phyloP scores from a whole-genome alignment of 164 flowering plant species.

The Nymphaea thermarum region DNA sequence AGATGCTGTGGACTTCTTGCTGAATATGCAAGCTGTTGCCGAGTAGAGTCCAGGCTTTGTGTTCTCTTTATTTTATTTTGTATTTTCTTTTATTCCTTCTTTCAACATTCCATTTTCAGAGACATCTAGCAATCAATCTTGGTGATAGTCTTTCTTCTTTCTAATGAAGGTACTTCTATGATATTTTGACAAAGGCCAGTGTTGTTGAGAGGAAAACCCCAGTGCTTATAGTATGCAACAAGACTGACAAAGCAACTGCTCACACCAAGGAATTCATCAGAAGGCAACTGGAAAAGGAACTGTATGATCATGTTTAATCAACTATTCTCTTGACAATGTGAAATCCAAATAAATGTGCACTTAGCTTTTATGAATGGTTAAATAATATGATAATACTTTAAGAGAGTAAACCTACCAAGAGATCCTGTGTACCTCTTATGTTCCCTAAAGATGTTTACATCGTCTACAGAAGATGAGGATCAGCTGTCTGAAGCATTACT shows the following conservation, averaged over 20 bases:
- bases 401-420: too few relatives aligned
- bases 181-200: constrained; percentile 71
- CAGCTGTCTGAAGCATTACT: too few relatives aligned
- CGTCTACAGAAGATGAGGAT: too few relatives aligned
- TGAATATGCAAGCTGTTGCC: constrained; percentile 74
- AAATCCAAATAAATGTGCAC: background rate
- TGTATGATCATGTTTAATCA: constrained; percentile 30
- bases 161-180: constrained; percentile 70
- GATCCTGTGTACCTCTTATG: too few relatives aligned
- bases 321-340: background rate
- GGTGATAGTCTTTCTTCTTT: constrained; percentile 4
- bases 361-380: background rate
- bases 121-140: background rate
- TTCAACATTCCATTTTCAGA: background rate
- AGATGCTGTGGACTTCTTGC: constrained; percentile 85
- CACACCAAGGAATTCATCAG: constrained; percentile 87
- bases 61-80: background rate
- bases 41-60: constrained; percentile 35
- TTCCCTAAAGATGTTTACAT: too few relatives aligned
- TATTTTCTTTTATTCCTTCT: background rate
- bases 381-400: too few relatives aligned
- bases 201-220: constrained; percentile 75
- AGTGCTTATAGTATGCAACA: constrained; percentile 77
- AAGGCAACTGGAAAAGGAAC: constrained; percentile 89
- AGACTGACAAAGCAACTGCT: constrained; percentile 88